phyloP scores from a whole-genome alignment of 2,329 filamentous ascomycete genomes.

The Rhinocladiella similis region DNA sequence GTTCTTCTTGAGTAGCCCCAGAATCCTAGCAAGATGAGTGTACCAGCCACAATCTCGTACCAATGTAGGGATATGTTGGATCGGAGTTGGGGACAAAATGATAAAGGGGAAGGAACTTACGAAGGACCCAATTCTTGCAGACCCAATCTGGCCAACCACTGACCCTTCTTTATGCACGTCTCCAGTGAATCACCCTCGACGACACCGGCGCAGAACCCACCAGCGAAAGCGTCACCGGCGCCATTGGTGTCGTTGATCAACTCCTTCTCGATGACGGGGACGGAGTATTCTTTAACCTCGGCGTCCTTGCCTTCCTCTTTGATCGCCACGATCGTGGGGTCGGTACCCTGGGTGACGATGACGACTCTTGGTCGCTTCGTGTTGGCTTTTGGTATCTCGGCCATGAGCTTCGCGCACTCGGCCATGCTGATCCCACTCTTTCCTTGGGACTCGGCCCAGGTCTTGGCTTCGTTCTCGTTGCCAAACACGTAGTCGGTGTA shows the following conservation, averaged over 20 bases:
- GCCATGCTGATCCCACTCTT: constrained; percentile 59
- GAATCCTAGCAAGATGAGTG: not conserved
- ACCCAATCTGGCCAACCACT: constrained; percentile 93
- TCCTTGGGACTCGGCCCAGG: constrained; percentile 81
- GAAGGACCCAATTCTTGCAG: constrained; percentile 91
- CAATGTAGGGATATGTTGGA: not conserved
- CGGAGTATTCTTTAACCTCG: constrained; percentile 73
- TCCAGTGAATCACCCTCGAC: constrained; percentile 80
- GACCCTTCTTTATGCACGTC: constrained; percentile 82
- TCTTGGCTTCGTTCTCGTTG: constrained; percentile 91
- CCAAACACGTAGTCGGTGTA: constrained; percentile 98
- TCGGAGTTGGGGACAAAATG: too few relatives aligned
- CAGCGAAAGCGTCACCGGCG: constrained; percentile 94
- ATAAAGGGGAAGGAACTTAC: constrained; percentile 58
- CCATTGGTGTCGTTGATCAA: constrained; percentile 96
- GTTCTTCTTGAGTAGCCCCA: not conserved
- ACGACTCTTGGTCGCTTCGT: constrained; percentile 76
- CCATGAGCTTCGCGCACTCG: constrained; percentile 81
- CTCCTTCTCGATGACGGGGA: constrained; percentile 73
- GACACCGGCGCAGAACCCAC: constrained; percentile 87
- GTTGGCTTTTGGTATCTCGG: constrained; percentile 79
- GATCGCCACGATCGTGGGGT: constrained; percentile 79
- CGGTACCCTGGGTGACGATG: constrained; percentile 92
- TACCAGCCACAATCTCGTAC: not conserved
- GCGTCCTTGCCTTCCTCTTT: constrained; percentile 65